Conservation (phyloP, 805 yeast genomes). For the Torulaspora gathmanii region DNA sequence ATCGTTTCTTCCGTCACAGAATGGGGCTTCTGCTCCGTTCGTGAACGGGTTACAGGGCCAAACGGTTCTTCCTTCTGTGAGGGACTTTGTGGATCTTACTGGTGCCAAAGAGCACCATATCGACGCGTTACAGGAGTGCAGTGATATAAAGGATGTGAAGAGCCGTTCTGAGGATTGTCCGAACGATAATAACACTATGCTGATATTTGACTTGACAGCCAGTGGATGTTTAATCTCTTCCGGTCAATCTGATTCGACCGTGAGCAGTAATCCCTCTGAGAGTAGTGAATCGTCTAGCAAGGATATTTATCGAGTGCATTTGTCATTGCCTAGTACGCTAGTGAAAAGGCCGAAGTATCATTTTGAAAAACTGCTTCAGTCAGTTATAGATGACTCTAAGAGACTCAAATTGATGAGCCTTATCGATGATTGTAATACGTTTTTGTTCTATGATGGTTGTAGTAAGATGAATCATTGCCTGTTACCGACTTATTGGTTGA, state of each 20-base stretch:
- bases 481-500: constrained; percentile 23
- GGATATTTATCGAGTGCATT: constrained; percentile 24
- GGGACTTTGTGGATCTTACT: constrained; percentile 4
- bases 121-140: constrained; percentile 11
- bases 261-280: background rate
- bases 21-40: background rate
- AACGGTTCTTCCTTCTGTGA: background rate
- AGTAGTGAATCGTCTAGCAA: constrained; percentile 6
- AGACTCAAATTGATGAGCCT: constrained; percentile 16
- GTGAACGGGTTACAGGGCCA: background rate
- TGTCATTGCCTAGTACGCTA: constrained; percentile 33
- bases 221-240: constrained; percentile 19
- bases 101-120: constrained; percentile 13
- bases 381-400: constrained; percentile 23
- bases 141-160: constrained; percentile 3
- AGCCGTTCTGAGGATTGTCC: constrained; percentile 1
- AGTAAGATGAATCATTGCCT: constrained; percentile 24
- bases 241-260: constrained; percentile 5
- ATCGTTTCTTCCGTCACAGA: background rate
- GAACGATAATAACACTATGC: constrained; percentile 11
- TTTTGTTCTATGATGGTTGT: constrained; percentile 29
- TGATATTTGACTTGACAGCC: constrained; percentile 25
- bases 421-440: constrained; percentile 17
- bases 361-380: constrained; percentile 27
- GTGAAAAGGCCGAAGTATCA: constrained; percentile 31